Evolutionary conservation across 805 yeast species (phyloP).

Genomic region (Priceomyces medius): DNA sequence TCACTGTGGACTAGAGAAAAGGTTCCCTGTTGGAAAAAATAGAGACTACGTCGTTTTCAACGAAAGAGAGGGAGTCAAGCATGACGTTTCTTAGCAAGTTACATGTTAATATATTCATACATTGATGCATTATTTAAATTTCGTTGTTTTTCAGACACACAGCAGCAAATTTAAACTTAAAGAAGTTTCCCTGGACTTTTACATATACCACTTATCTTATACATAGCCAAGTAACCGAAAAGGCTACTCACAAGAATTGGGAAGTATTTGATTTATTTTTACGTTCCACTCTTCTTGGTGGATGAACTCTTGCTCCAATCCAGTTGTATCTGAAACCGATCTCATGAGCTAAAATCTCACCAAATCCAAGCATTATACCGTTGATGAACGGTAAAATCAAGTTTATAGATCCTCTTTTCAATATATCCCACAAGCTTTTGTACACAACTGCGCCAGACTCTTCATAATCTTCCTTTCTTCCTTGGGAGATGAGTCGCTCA

Average conservation of each 20-base stretch:
- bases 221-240: too few relatives aligned
- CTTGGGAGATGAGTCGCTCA: conserved; percentile 21
- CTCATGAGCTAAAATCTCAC: conserved; percentile 92
- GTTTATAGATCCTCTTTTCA: conserved; percentile 64
- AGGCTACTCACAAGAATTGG: conserved; percentile 13
- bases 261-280: conserved; percentile 19
- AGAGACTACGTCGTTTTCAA: conserved; percentile 48
- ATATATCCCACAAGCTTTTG: conserved; percentile 36
- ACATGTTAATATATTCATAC: background rate
- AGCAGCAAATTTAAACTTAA: background rate
- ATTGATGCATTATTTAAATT: background rate
- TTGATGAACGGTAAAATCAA: conserved; percentile 83
- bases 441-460: conserved; percentile 10
- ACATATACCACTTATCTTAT: too few relatives aligned
- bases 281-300: conserved; percentile 29
- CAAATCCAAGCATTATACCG: conserved; percentile 94
- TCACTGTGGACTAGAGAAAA: conserved; percentile 49
- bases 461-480: conserved; percentile 16
- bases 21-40: conserved; percentile 64
- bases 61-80: conserved; percentile 31
- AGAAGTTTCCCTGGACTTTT: background rate
- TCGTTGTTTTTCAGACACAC: background rate
- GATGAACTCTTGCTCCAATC: conserved; percentile 64
- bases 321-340: conserved; percentile 78
- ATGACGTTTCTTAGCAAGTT: background rate